phyloP scores from a whole-genome alignment of 1,284 basidiomycete species.

The Wolfiporia cocos region DNA sequence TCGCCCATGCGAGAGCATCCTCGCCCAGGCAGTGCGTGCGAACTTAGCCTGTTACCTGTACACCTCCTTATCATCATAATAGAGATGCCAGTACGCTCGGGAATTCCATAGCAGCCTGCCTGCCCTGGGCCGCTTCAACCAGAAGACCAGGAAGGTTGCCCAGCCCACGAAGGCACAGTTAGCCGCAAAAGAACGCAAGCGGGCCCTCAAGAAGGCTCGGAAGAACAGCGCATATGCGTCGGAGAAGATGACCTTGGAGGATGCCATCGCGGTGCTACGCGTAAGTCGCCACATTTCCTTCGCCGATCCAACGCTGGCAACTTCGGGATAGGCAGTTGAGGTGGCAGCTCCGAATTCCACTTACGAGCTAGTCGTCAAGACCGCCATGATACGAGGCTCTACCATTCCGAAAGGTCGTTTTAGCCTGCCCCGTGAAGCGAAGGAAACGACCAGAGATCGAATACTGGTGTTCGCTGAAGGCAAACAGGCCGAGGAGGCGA shows the following conservation, averaged over 20 bases:
- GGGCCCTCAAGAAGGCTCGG: conserved; percentile 40
- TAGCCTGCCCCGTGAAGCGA: conserved; percentile 69
- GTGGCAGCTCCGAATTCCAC: conserved; percentile 69
- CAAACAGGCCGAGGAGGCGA: conserved; percentile 69
- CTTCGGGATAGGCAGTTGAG: conserved; percentile 60
- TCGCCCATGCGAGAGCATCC: conserved; percentile 1
- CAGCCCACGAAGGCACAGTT: conserved; percentile 59
- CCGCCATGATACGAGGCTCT: conserved; percentile 67
- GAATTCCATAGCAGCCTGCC: conserved; percentile 45
- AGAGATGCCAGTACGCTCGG: conserved; percentile 24
- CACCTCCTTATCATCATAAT: background rate
- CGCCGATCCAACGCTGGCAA: background rate
- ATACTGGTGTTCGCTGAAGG: conserved; percentile 89
- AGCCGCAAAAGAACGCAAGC: conserved; percentile 47
- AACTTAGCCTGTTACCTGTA: too few species aligned
- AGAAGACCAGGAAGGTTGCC: conserved; percentile 40
- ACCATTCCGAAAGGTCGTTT: conserved; percentile 78
- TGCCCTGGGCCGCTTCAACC: conserved; percentile 39
- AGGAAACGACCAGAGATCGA: conserved; percentile 60
- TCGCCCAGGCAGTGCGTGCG: conserved; percentile 1
- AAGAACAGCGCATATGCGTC: conserved; percentile 42
- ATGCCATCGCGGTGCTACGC: conserved; percentile 64
- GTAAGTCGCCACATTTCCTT: conserved; percentile 35
- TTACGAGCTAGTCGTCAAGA: conserved; percentile 78
- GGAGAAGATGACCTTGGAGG: conserved; percentile 56